Evolutionary conservation across 2,329 filamentous ascomycete species (phyloP).

Genomic region (Didymella pomorum): DNA sequence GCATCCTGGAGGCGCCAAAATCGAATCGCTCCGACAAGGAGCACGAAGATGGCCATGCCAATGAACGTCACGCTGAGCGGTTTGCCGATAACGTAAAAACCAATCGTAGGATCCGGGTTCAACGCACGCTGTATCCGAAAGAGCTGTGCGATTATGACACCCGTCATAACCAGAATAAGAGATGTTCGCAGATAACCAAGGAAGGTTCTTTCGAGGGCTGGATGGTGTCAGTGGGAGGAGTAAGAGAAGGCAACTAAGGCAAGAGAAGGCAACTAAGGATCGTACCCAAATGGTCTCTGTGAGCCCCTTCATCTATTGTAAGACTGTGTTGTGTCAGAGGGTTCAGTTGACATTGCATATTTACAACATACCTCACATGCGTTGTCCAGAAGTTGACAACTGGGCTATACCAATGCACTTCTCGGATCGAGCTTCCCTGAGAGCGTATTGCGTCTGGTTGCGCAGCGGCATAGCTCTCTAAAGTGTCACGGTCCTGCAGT

Average conservation of each 20-base stretch:
- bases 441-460: constrained; percentile 4
- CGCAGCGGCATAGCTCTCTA: constrained; percentile 17
- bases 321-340: constrained; percentile 37
- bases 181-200: constrained; percentile 77
- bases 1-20: constrained; percentile 69
- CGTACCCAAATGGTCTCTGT: constrained; percentile 66
- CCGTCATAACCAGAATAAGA: constrained; percentile 71
- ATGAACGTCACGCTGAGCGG: constrained; percentile 64
- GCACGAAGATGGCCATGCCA: constrained; percentile 57
- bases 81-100: constrained; percentile 67
- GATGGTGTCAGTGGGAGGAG: constrained; percentile 15
- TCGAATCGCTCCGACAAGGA: constrained; percentile 63
- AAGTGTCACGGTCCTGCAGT: constrained; percentile 6
- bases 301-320: constrained; percentile 59
- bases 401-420: constrained; percentile 49
- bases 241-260: too few species aligned
- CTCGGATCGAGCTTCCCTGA: not conserved
- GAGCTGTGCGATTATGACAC: constrained; percentile 71
- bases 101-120: constrained; percentile 57
- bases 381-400: constrained; percentile 58
- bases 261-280: too few species aligned
- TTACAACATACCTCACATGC: constrained; percentile 51
- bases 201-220: constrained; percentile 78
- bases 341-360: not conserved
- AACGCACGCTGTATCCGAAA: constrained; percentile 66